Conservation (phyloP, 441 rosid species). For the Erysimum cheiri region DNA sequence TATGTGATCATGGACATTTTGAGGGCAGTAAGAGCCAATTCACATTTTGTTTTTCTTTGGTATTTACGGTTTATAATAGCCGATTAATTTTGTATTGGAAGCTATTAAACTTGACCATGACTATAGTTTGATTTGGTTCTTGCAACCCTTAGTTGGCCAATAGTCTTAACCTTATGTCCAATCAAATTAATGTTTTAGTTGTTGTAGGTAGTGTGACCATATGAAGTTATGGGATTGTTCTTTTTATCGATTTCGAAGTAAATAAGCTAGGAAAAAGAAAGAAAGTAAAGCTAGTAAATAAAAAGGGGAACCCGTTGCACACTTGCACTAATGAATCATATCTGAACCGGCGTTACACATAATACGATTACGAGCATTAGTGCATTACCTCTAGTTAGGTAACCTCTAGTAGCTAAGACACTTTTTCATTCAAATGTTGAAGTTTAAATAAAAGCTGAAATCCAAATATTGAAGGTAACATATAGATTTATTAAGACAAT, state of each 20-base stretch:
- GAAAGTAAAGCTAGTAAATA: background rate
- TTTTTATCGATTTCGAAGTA: background rate
- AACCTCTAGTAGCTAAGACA: slow-evolving; percentile 16
- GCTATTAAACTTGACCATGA: background rate
- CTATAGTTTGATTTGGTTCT: background rate
- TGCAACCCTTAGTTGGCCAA: slow-evolving; percentile 6
- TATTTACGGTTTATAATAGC: background rate
- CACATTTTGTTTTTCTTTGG: background rate
- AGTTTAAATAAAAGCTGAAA: slow-evolving; percentile 10
- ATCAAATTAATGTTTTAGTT: background rate
- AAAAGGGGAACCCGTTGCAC: slow-evolving; percentile 11
- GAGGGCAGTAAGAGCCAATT: background rate
- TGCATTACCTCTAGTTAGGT: slow-evolving; percentile 7
- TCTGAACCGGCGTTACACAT: slow-evolving; percentile 25
- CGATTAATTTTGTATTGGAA: background rate
- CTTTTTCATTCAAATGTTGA: background rate
- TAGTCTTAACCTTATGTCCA: background rate
- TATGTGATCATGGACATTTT: slow-evolving; percentile 7
- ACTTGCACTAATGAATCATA: background rate
- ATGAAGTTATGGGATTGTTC: background rate
- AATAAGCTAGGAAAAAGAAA: no score
- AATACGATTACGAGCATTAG: slow-evolving; percentile 23
- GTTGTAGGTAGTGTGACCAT: background rate
- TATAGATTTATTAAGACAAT: slow-evolving; percentile 21
- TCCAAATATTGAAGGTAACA: background rate